phyloP scores from a whole-genome alignment of 768 basidiomycete species.

The Mycena latifolia region DNA sequence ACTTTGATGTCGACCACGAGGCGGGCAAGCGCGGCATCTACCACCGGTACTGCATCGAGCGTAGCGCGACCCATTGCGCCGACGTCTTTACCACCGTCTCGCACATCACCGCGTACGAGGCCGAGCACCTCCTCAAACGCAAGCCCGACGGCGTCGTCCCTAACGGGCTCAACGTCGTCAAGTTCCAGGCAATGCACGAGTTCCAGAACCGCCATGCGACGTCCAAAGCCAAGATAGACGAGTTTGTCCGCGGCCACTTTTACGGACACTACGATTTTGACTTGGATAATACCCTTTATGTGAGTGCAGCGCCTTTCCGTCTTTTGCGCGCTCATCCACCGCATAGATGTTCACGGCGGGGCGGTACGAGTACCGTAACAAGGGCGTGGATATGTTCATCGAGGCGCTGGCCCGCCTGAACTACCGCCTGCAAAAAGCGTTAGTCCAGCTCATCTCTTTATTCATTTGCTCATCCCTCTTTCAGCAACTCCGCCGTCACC shows the following conservation, averaged over 20 bases:
- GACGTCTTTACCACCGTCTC: conserved; percentile 99
- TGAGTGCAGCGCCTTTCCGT: conserved; percentile 45
- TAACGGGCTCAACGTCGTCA: conserved; percentile 98
- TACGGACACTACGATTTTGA: conserved; percentile 98
- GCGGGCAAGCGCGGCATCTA: conserved; percentile 99
- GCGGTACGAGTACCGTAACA: conserved; percentile 98
- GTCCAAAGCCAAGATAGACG: conserved; percentile 97
- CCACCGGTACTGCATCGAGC: conserved; percentile 97
- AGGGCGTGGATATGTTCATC: conserved; percentile 99
- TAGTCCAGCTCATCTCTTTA: neutral
- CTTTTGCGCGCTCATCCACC: conserved; percentile 9
- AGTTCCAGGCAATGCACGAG: conserved; percentile 99
- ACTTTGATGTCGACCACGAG: conserved; percentile 99
- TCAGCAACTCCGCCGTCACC: conserved; percentile 75
- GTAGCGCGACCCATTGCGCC: conserved; percentile 93
- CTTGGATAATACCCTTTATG: conserved; percentile 91
- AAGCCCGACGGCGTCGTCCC: conserved; percentile 98
- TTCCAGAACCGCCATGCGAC: conserved; percentile 96
- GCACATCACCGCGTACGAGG: conserved; percentile 98
- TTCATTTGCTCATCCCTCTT: neutral
- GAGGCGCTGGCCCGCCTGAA: conserved; percentile 90
- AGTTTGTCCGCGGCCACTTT: conserved; percentile 97
- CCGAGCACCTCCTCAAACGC: conserved; percentile 95
- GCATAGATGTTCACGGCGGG: conserved; percentile 97
- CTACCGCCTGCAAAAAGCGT: conserved; percentile 62